Conservation (phyloP, 139 green algal genomes). For the Pedinophyceae sp. region DNA sequence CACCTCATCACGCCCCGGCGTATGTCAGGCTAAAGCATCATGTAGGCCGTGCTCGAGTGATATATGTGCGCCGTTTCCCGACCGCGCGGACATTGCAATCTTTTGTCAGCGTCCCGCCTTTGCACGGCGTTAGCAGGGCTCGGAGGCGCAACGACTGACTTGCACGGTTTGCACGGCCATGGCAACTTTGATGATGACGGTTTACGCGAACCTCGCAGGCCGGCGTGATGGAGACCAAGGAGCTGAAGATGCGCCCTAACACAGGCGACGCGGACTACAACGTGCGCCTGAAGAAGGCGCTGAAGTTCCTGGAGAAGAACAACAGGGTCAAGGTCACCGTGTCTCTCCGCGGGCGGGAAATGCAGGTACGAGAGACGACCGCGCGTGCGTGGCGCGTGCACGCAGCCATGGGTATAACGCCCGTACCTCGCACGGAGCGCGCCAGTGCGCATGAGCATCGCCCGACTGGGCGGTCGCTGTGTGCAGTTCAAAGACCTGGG, state of each 20-base stretch:
- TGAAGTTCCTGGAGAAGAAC: conserved; percentile 48
- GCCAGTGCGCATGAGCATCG: not conserved
- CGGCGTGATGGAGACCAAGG: conserved; percentile 39
- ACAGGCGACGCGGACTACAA: conserved; percentile 67
- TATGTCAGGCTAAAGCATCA: conserved; percentile 7
- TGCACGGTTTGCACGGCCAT: too few relatives aligned
- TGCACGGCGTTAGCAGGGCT: too few relatives aligned
- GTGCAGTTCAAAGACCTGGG: not conserved
- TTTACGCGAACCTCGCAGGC: too few relatives aligned
- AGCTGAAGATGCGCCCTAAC: conserved; percentile 63
- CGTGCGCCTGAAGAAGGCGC: conserved; percentile 37
- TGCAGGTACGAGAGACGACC: conserved; percentile 23
- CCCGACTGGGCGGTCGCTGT: not conserved
- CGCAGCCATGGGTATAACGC: not conserved
- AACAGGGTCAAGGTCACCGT: conserved; percentile 58
- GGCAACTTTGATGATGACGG: too few relatives aligned
- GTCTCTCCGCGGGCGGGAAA: conserved; percentile 54
- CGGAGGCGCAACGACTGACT: too few relatives aligned
- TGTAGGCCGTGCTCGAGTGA: too few relatives aligned
- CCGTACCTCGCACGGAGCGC: not conserved
- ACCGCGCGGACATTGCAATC: too few relatives aligned
- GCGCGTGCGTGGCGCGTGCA: not conserved
- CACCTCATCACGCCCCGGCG: conserved; percentile 1
- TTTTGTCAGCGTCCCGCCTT: too few relatives aligned
- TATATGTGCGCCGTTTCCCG: too few relatives aligned